Evolutionary conservation across 176 grass and related monocot genomes (phyloP).

Genomic region (Microstegium vimineum): DNA sequence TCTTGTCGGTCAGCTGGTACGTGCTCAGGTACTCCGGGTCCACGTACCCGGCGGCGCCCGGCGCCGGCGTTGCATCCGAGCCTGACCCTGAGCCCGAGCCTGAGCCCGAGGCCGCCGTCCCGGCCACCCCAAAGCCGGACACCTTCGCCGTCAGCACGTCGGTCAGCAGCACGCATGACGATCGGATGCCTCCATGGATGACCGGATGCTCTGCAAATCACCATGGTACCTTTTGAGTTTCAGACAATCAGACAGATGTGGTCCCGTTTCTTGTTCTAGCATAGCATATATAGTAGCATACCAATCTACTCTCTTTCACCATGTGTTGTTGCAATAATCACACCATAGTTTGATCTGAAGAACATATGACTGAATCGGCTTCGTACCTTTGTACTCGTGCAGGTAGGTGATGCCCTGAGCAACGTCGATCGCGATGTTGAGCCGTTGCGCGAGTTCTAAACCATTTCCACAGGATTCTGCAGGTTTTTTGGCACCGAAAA

Average conservation of each 20-base stretch:
- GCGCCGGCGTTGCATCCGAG: conserved; percentile 31
- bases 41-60: conserved; percentile 65
- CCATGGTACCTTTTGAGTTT: not conserved
- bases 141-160: conserved; percentile 52
- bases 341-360: not conserved
- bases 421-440: conserved; percentile 41
- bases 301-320: not conserved
- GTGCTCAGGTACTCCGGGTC: conserved; percentile 71
- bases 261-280: not conserved
- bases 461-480: conserved; percentile 45
- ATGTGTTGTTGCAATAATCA: not conserved
- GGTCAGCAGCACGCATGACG: conserved; percentile 57
- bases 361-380: not conserved
- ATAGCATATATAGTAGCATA: not conserved
- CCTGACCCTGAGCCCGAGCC: conserved; percentile 11
- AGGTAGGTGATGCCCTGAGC: conserved; percentile 47
- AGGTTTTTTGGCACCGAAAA: not conserved
- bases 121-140: conserved; percentile 44
- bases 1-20: conserved; percentile 67
- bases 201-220: conserved; percentile 37
- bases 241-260: not conserved
- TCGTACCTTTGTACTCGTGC: conserved; percentile 42
- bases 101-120: conserved; percentile 14
- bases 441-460: conserved; percentile 38
- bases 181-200: conserved; percentile 58